Conservation (phyloP, 2,329 filamentous ascomycete genomes). For the Metarhizium album region DNA sequence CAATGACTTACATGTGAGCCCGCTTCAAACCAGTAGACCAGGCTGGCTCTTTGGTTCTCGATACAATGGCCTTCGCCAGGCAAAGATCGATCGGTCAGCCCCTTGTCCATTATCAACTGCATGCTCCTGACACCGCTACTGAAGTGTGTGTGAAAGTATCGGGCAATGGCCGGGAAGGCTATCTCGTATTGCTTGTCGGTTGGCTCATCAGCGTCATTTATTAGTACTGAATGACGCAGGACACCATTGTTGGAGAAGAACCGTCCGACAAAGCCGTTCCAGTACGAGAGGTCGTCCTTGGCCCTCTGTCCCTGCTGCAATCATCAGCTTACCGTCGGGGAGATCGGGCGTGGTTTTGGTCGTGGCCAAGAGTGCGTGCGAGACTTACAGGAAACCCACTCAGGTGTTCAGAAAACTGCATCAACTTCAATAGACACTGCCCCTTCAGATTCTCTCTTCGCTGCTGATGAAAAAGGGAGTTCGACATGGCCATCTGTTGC, state of each 20-base stretch:
- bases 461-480: conserved; percentile 34
- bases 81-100: conserved; percentile 42
- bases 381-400: conserved; percentile 42
- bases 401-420: conserved; percentile 53
- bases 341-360: too few relatives aligned
- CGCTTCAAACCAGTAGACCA: conserved; percentile 83
- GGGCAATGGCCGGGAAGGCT: conserved; percentile 65
- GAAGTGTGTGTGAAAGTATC: conserved; percentile 86
- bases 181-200: conserved; percentile 80
- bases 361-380: not conserved
- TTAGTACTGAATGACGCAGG: conserved; percentile 60
- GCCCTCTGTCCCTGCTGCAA: conserved; percentile 40
- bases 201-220: conserved; percentile 43
- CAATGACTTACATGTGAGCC: conserved; percentile 59
- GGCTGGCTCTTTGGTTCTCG: conserved; percentile 63
- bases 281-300: conserved; percentile 61
- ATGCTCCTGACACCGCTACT: conserved; percentile 77
- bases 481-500: conserved; percentile 26
- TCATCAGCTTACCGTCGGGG: conserved; percentile 3
- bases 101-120: conserved; percentile 71
- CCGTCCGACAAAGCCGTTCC: conserved; percentile 66
- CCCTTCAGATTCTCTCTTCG: conserved; percentile 42
- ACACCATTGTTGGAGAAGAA: conserved; percentile 75
- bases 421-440: conserved; percentile 47
- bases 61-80: conserved; percentile 60